Evolutionary conservation across 352 stramenopile genomes (phyloP).

Genomic region (Globisporangium cylindrosporum): DNA sequence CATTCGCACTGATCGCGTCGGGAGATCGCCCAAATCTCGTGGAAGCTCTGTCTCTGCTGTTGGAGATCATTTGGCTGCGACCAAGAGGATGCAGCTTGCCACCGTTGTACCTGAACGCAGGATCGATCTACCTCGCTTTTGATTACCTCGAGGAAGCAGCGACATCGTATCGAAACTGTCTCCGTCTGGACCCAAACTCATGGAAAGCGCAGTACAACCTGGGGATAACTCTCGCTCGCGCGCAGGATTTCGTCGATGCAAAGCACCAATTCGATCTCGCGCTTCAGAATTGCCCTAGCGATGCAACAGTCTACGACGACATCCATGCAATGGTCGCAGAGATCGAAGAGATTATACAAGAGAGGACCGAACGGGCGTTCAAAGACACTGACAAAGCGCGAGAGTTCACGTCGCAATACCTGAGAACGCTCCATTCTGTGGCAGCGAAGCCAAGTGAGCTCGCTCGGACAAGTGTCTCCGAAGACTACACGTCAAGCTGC

Average conservation of each 20-base stretch:
- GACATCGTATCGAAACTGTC: conserved; percentile 44
- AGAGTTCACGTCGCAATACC: conserved; percentile 46
- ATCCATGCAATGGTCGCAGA: conserved; percentile 39
- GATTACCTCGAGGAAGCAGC: conserved; percentile 48
- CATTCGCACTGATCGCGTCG: conserved; percentile 25
- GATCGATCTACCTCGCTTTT: conserved; percentile 55
- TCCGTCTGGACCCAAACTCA: conserved; percentile 29
- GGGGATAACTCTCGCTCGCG: conserved; percentile 39
- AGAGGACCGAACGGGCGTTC: conserved; percentile 33
- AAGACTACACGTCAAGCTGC: conserved; percentile 26
- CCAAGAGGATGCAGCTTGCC: conserved; percentile 30
- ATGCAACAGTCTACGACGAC: conserved; percentile 14
- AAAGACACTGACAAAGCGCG: conserved; percentile 29
- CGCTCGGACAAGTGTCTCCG: conserved; percentile 4
- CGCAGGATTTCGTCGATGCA: conserved; percentile 45
- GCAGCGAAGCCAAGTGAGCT: not conserved
- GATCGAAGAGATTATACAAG: conserved; percentile 37
- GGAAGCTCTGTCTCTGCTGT: conserved; percentile 52
- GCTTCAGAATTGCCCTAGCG: conserved; percentile 17
- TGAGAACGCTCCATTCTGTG: conserved; percentile 34
- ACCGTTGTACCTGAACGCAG: conserved; percentile 44
- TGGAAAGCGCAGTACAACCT: conserved; percentile 59
- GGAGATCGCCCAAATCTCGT: conserved; percentile 31
- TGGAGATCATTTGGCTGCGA: conserved; percentile 50
- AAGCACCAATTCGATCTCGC: conserved; percentile 40